phyloP scores from a whole-genome alignment of 441 rosid species.

The Brassica hybrid region DNA sequence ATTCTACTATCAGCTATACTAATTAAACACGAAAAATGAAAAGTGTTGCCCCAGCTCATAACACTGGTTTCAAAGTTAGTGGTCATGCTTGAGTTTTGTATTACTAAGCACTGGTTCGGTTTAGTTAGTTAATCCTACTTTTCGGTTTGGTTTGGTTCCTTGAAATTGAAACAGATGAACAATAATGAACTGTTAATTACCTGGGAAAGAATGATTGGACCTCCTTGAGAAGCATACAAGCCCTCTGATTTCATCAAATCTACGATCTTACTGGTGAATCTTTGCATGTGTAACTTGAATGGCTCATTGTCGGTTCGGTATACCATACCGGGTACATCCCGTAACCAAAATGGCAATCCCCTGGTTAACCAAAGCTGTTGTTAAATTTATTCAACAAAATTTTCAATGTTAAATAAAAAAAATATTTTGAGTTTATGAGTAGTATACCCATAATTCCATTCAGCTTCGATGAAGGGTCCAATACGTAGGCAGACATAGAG shows the following conservation, averaged over 20 bases:
- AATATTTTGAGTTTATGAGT: neutral
- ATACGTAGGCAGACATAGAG: conserved; percentile 81
- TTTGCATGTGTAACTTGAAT: conserved; percentile 76
- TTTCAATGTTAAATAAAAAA: neutral
- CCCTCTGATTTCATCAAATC: conserved; percentile 71
- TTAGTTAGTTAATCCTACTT: neutral
- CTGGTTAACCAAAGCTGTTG: conserved; percentile 43
- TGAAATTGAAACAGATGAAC: conserved; percentile 4
- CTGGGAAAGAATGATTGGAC: conserved; percentile 78
- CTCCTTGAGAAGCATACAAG: conserved; percentile 75
- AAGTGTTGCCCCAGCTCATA: neutral
- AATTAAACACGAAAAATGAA: neutral
- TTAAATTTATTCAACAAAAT: neutral
- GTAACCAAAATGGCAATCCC: conserved; percentile 94
- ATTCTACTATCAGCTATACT: neutral
- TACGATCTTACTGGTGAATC: conserved; percentile 62
- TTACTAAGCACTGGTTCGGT: neutral
- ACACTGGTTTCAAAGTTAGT: neutral
- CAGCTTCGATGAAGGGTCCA: conserved; percentile 90
- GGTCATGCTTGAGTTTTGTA: neutral
- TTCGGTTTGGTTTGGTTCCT: neutral
- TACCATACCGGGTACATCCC: conserved; percentile 79
- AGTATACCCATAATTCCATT: conserved; percentile 92
- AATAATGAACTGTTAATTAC: conserved; percentile 28
- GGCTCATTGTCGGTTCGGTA: conserved; percentile 81